A percentile compares a stretch with the other conserved stretches of the same genome.
phyloP scores from a whole-genome alignment of 1,139 yeast genomes.

The Wickerhamomyces sp. region DNA sequence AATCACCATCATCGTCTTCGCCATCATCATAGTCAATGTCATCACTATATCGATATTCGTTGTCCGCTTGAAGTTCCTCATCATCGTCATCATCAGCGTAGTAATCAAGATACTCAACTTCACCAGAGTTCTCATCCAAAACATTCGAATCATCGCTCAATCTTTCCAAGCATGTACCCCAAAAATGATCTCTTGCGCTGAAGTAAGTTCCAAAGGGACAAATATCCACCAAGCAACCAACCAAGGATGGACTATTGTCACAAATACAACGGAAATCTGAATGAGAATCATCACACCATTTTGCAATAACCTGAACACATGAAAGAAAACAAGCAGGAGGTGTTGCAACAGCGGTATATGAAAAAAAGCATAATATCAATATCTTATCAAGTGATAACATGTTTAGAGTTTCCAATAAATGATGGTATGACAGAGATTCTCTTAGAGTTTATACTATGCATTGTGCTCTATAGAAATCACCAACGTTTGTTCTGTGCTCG shows the following conservation, averaged over 20 bases:
- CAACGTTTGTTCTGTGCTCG: no score
- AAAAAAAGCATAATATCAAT: background rate
- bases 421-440: no score
- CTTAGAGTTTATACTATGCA: no score
- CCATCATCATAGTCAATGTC: slow-evolving; percentile 1
- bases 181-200: slow-evolving; percentile 49
- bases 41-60: no score
- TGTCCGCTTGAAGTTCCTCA: slow-evolving; percentile 4
- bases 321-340: slow-evolving; percentile 54
- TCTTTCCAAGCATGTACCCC: slow-evolving; percentile 50
- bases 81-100: slow-evolving; percentile 7
- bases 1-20: slow-evolving; percentile 1
- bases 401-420: background rate
- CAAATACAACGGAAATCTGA: slow-evolving; percentile 41
- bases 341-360: slow-evolving; percentile 28
- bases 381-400: background rate
- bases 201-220: slow-evolving; percentile 47
- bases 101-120: slow-evolving; percentile 1
- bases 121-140: slow-evolving; percentile 1
- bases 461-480: no score
- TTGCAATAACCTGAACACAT: slow-evolving; percentile 39
- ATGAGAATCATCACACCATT: slow-evolving; percentile 31
- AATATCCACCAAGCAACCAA: slow-evolving; percentile 43
- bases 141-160: slow-evolving; percentile 7
- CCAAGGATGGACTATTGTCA: slow-evolving; percentile 32